phyloP scores from a whole-genome alignment of 2,329 filamentous ascomycete species.

The Endothia cerciana region DNA sequence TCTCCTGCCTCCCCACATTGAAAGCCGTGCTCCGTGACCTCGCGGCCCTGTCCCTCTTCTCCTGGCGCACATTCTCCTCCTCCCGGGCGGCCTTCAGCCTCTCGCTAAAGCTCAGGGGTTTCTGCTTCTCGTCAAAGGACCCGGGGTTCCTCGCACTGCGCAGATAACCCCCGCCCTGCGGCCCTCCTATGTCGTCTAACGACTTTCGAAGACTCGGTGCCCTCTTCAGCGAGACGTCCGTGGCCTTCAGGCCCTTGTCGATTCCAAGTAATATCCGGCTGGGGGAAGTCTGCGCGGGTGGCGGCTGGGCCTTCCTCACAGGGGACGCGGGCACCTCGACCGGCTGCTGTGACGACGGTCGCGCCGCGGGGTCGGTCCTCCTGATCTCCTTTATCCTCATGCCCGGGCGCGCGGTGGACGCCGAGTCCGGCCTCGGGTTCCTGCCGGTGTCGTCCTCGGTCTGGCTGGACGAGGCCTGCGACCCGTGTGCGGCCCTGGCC shows the following conservation, averaged over 20 bases:
- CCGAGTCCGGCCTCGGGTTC: slow-evolving; percentile 24
- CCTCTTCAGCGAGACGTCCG: slow-evolving; percentile 82
- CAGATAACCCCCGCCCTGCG: slow-evolving; percentile 46
- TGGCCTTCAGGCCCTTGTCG: slow-evolving; percentile 81
- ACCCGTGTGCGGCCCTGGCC: slow-evolving; percentile 34
- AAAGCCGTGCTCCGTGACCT: slow-evolving; percentile 60
- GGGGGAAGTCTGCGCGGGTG: slow-evolving; percentile 69
- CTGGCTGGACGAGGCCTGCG: slow-evolving; percentile 19
- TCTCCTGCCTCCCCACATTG: slow-evolving; percentile 59
- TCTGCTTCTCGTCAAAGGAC: slow-evolving; percentile 38
- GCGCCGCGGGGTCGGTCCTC: slow-evolving; percentile 18
- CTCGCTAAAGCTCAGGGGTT: slow-evolving; percentile 76
- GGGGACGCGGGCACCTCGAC: slow-evolving; percentile 79
- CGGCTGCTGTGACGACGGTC: slow-evolving; percentile 31
- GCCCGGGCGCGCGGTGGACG: slow-evolving; percentile 18
- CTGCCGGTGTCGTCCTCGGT: slow-evolving; percentile 33
- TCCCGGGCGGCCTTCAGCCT: slow-evolving; percentile 73
- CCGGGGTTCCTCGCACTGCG: slow-evolving; percentile 48
- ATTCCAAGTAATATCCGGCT: slow-evolving; percentile 82
- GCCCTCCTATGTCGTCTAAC: slow-evolving; percentile 34
- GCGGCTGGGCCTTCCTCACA: slow-evolving; percentile 61
- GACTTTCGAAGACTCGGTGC: slow-evolving; percentile 56
- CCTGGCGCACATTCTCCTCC: slow-evolving; percentile 55
- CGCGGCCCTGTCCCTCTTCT: slow-evolving; percentile 57
- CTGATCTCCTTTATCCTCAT: slow-evolving; percentile 29